Evolutionary conservation across 2,329 filamentous ascomycete species (phyloP).

Genomic region (Sporothrix globosa): DNA sequence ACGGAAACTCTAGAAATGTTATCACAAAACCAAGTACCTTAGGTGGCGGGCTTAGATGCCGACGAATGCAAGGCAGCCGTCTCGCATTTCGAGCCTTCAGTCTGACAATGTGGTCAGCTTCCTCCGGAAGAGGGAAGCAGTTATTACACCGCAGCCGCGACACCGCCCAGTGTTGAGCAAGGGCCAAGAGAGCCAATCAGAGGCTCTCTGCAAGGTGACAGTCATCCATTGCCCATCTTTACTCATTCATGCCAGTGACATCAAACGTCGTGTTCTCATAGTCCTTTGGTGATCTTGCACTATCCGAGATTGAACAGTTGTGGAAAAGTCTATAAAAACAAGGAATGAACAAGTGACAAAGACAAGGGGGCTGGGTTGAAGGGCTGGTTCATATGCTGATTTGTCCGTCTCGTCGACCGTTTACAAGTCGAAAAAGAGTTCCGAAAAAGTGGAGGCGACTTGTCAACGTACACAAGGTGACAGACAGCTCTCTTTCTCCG

Average conservation of each 20-base stretch:
- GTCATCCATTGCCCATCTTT: not conserved
- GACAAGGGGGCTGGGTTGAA: not conserved
- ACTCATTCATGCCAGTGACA: slow-evolving; percentile 19
- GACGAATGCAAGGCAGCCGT: slow-evolving; percentile 11
- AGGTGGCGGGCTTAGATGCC: not conserved
- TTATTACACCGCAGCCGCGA: slow-evolving; percentile 13
- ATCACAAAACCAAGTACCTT: no score
- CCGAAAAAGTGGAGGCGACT: slow-evolving; percentile 16
- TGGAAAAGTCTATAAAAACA: not conserved
- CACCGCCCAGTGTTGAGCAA: not conserved
- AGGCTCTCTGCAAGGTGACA: not conserved
- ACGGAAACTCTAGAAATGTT: no score
- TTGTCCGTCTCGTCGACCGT: not conserved
- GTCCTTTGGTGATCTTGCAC: slow-evolving; percentile 5
- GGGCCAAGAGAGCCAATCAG: not conserved
- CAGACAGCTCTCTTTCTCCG: not conserved
- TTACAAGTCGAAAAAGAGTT: not conserved
- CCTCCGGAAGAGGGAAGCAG: slow-evolving; percentile 4
- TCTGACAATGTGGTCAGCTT: slow-evolving; percentile 18
- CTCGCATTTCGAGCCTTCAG: slow-evolving; percentile 16
- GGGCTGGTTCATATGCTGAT: slow-evolving; percentile 12
- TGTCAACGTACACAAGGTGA: not conserved
- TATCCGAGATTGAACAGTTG: slow-evolving; percentile 15
- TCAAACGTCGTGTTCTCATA: slow-evolving; percentile 20
- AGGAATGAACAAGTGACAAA: not conserved